Conservation (phyloP, 1,284 basidiomycete species). For the Ganoderma lucidum region DNA sequence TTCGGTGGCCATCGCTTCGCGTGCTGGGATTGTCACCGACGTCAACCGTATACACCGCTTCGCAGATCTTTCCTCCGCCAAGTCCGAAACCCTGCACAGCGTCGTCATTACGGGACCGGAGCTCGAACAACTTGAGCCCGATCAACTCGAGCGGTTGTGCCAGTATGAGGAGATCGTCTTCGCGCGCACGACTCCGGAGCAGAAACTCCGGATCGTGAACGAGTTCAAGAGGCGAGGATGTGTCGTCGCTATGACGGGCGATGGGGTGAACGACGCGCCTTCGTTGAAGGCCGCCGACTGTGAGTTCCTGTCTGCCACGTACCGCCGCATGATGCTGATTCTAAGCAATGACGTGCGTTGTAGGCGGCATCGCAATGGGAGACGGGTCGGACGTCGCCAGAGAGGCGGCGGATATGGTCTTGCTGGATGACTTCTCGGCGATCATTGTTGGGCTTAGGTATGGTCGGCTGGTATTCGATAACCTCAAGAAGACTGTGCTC, state of each 20-base stretch:
- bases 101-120: conserved; percentile 60
- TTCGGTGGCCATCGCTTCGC: conserved; percentile 64
- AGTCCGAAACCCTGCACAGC: conserved; percentile 38
- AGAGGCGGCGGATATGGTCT: conserved; percentile 55
- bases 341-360: neutral
- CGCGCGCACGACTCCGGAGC: conserved; percentile 74
- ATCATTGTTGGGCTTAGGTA: conserved; percentile 59
- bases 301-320: conserved; percentile 47
- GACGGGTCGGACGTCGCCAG: conserved; percentile 55
- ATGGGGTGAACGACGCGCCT: conserved; percentile 78
- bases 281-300: conserved; percentile 59
- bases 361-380: conserved; percentile 60
- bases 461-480: conserved; percentile 72
- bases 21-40: conserved; percentile 65
- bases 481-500: conserved; percentile 61
- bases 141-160: conserved; percentile 55
- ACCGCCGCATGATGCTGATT: neutral
- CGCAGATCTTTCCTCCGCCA: conserved; percentile 45
- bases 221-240: conserved; percentile 59
- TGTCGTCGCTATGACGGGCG: conserved; percentile 66
- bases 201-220: conserved; percentile 74
- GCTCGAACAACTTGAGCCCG: conserved; percentile 51
- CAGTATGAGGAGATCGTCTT: conserved; percentile 75
- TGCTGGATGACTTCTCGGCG: conserved; percentile 55
- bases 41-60: conserved; percentile 47